Percentiles rank a stretch among this genome's conserved stretches.
phyloP scores from a whole-genome alignment of 371 early-diverging fungal genomes.

The Thermomucor indicae-seudaticae region DNA sequence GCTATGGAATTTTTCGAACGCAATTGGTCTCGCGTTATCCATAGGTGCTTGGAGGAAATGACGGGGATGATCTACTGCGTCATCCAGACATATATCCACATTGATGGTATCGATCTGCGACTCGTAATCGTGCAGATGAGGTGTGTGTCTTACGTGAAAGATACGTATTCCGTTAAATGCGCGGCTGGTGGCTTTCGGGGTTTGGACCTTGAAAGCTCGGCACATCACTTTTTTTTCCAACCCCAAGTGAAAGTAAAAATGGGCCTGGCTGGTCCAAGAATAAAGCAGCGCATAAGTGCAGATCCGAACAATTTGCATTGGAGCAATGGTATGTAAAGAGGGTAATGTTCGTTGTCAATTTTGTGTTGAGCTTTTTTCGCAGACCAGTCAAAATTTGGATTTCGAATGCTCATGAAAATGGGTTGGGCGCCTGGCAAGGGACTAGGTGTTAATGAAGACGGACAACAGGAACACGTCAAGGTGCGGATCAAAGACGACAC shows the following conservation, averaged over 20 bases:
- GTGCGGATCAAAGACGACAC: conserved; percentile 76
- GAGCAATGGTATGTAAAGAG: conserved; percentile 67
- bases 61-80: too few species aligned
- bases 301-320: conserved; percentile 92
- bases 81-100: too few species aligned
- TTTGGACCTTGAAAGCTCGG: too few species aligned
- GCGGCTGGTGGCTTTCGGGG: too few species aligned
- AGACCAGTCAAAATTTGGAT: conserved; percentile 86
- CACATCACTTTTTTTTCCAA: neutral
- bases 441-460: conserved; percentile 85
- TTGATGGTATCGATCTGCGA: too few species aligned
- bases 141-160: too few species aligned
- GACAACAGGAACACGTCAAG: conserved; percentile 75
- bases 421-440: conserved; percentile 96
- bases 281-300: conserved; percentile 77
- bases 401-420: conserved; percentile 90
- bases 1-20: too few species aligned
- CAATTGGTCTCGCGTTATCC: too few species aligned
- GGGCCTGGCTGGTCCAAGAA: conserved; percentile 81
- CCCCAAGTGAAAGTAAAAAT: conserved; percentile 28
- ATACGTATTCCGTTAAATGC: too few species aligned
- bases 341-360: neutral
- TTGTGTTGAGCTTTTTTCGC: conserved; percentile 1
- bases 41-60: too few species aligned
- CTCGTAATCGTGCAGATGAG: too few species aligned